Evolutionary conservation across 1,284 basidiomycete species (phyloP).

Genomic region (Rhodotorula sp.): DNA sequence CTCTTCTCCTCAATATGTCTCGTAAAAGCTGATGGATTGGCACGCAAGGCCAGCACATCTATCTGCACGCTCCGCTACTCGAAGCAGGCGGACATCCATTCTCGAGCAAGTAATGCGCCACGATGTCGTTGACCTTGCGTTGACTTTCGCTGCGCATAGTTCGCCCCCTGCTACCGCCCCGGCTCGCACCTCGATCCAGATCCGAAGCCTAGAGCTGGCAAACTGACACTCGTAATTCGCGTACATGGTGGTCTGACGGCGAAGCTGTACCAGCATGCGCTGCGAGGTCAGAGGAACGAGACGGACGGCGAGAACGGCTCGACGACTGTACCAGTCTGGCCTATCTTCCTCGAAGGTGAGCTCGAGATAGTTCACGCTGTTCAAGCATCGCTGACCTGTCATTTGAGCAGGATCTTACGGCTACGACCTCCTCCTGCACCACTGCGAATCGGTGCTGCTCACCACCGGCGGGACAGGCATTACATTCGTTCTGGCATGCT

Average conservation of each 20-base stretch:
- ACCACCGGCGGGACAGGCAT: slow-evolving; percentile 33
- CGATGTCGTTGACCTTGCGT: not conserved
- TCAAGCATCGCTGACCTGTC: too few relatives aligned
- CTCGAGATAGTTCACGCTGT: not conserved
- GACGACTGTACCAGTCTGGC: slow-evolving; percentile 1
- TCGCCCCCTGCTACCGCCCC: slow-evolving; percentile 18
- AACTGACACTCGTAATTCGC: slow-evolving; percentile 5
- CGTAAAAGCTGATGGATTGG: not conserved
- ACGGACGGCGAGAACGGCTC: too few relatives aligned
- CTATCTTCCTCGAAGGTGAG: slow-evolving; percentile 22
- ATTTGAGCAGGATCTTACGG: slow-evolving; percentile 29
- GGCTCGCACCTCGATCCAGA: slow-evolving; percentile 4
- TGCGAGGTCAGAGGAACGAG: not conserved
- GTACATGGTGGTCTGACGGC: slow-evolving; percentile 17
- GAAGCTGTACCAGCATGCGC: slow-evolving; percentile 5
- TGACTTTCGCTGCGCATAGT: not conserved
- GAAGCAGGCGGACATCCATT: slow-evolving; percentile 27
- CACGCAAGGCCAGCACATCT: slow-evolving; percentile 12
- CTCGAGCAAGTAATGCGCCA: not conserved
- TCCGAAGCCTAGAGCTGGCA: not conserved
- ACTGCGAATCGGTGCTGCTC: slow-evolving; percentile 24
- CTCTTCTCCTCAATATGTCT: not conserved
- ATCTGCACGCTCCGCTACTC: slow-evolving; percentile 19
- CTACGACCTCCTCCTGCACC: slow-evolving; percentile 14
- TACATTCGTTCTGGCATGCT: slow-evolving; percentile 12